A percentile compares a stretch with the other conserved stretches of the same genome.
Evolutionary conservation across 2,329 filamentous ascomycete species (phyloP).

Genomic region (Colletotrichum camelliae): DNA sequence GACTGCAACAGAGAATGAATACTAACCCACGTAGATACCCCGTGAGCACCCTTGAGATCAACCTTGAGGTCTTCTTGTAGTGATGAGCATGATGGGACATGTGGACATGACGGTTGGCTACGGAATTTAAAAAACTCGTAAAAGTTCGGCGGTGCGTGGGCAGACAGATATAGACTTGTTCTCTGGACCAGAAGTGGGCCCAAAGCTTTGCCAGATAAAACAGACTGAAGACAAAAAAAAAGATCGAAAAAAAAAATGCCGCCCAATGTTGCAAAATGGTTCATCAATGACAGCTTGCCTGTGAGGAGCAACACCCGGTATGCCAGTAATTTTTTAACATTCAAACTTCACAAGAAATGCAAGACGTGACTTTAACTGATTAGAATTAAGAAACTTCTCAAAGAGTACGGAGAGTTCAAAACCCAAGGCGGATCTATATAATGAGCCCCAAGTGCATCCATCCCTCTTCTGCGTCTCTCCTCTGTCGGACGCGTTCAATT

Average conservation of each 20-base stretch:
- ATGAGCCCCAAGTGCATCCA: not conserved
- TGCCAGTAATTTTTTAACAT: not conserved
- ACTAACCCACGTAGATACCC: conserved; percentile 67
- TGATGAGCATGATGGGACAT: conserved; percentile 21
- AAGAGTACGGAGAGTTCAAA: conserved; percentile 2
- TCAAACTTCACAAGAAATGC: not conserved
- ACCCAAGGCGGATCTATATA: conserved; percentile 14
- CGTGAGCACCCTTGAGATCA: conserved; percentile 92
- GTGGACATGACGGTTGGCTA: conserved; percentile 13
- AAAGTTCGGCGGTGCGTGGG: not conserved
- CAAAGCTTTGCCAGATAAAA: not conserved
- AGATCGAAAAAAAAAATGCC: not conserved
- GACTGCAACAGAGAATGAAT: not conserved
- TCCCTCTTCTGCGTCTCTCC: not conserved
- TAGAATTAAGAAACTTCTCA: conserved; percentile 15
- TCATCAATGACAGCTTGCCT: not conserved
- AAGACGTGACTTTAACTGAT: not conserved
- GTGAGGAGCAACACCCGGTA: not conserved
- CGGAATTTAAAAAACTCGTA: not conserved
- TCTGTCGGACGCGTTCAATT: not conserved
- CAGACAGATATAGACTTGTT: not conserved
- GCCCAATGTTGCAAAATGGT: not conserved
- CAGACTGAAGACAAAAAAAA: conserved; percentile 18
- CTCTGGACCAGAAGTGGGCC: not conserved
- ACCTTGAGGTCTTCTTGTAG: conserved; percentile 91